Percentiles rank a stretch among this genome's conserved stretches.
phyloP scores from a whole-genome alignment of 169 alveolate species.

The Cryptosporidium tyzzeri region DNA sequence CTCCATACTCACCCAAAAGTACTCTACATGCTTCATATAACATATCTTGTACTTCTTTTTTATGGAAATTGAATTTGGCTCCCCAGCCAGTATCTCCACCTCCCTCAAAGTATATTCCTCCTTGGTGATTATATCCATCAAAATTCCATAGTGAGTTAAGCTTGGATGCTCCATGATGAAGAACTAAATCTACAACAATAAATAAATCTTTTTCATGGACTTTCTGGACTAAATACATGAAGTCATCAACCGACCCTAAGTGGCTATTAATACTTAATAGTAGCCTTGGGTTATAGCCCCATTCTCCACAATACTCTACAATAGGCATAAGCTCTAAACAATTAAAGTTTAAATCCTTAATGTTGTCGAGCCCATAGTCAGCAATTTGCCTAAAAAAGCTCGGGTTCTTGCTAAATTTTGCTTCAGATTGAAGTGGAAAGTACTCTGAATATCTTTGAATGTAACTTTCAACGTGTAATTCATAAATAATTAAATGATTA shows the following conservation, averaged over 20 bases:
- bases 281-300: constrained; percentile 82
- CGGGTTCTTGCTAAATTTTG: background rate
- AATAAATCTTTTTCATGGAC: constrained; percentile 64
- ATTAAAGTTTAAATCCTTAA: constrained; percentile 62
- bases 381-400: constrained; percentile 61
- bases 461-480: constrained; percentile 69
- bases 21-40: constrained; percentile 73
- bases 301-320: constrained; percentile 79
- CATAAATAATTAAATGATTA: constrained; percentile 38
- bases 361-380: constrained; percentile 30
- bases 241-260: constrained; percentile 72
- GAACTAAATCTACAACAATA: constrained; percentile 72
- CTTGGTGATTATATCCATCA: constrained; percentile 78
- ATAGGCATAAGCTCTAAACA: constrained; percentile 79
- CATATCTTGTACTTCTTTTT: constrained; percentile 77
- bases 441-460: background rate
- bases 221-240: constrained; percentile 57
- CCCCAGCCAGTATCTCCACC: constrained; percentile 84
- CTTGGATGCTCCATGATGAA: constrained; percentile 80
- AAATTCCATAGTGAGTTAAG: constrained; percentile 79
- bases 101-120: constrained; percentile 81
- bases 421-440: background rate
- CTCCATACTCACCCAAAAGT: constrained; percentile 78
- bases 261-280: constrained; percentile 46
- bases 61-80: constrained; percentile 77